phyloP scores from a whole-genome alignment of 768 basidiomycete species.

The Suillus americanus region DNA sequence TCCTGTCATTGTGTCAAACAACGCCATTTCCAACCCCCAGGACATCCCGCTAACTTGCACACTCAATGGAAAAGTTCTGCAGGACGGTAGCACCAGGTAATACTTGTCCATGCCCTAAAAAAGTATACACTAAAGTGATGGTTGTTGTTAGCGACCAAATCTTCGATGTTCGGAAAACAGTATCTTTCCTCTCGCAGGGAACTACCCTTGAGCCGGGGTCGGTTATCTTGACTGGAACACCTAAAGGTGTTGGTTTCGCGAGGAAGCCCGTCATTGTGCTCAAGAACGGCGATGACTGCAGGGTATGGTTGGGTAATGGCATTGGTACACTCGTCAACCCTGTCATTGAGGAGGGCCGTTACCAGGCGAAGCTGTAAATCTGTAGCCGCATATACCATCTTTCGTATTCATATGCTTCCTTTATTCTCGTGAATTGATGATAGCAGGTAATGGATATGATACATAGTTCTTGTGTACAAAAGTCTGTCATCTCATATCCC shows the following conservation, averaged over 20 bases:
- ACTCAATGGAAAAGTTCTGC: conserved; percentile 66
- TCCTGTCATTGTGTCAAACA: conserved; percentile 73
- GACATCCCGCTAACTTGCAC: conserved; percentile 57
- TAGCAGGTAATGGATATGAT: neutral
- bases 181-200: conserved; percentile 80
- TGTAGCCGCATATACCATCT: neutral
- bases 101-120: neutral
- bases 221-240: conserved; percentile 81
- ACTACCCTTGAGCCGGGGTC: conserved; percentile 82
- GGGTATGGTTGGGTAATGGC: conserved; percentile 66
- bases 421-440: neutral
- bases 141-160: conserved; percentile 64
- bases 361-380: conserved; percentile 43
- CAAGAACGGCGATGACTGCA: conserved; percentile 71
- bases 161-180: conserved; percentile 73
- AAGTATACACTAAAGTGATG: neutral
- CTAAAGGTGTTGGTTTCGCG: conserved; percentile 80
- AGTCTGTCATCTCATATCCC: conserved; percentile 43
- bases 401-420: neutral
- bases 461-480: conserved; percentile 6
- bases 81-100: conserved; percentile 79
- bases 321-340: conserved; percentile 81
- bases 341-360: conserved; percentile 63
- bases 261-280: conserved; percentile 69
- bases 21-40: conserved; percentile 65